These are phyloP conservation scores for Gossypium aridum DNA, from an alignment of 441 rosid genomes.

Conservation along the genomic window DNA sequence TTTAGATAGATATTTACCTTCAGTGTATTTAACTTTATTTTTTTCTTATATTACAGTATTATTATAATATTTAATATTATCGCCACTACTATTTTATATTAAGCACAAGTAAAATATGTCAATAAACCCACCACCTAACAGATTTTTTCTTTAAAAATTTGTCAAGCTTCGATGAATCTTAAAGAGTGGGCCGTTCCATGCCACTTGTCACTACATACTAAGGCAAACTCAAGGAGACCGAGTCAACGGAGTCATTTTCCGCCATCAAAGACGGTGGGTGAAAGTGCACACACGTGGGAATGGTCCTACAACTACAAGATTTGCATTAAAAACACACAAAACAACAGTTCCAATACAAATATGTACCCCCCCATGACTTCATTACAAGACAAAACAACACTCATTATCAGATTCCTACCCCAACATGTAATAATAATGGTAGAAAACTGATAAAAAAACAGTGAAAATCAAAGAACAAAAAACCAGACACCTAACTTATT, in stretches of 20 bases:
- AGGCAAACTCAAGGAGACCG: neutral
- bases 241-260: neutral
- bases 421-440: neutral
- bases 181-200: too few relatives aligned
- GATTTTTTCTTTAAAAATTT: too few relatives aligned
- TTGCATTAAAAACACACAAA: slow-evolving; percentile 9
- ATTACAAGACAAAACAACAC: slow-evolving; percentile 19
- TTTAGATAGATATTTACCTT: accelerated
- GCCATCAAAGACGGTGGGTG: slow-evolving; percentile 14
- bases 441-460: neutral
- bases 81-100: too few relatives aligned
- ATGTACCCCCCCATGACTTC: slow-evolving; percentile 1
- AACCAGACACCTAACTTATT: slow-evolving; percentile 21
- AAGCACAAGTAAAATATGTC: too few relatives aligned
- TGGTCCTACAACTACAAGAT: neutral
- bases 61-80: too few relatives aligned
- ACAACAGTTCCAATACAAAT: slow-evolving; percentile 10
- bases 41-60: too few relatives aligned
- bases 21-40: accelerated
- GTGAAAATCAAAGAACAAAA: neutral
- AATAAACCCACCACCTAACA: too few relatives aligned
- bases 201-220: too few relatives aligned
- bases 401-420: slow-evolving; percentile 10
- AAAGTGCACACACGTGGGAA: slow-evolving; percentile 15
- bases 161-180: too few relatives aligned